These are phyloP conservation scores for Taiwanofungus camphoratus DNA, from an alignment of 1,284 basidiomycete species.

Conservation along the genomic window DNA sequence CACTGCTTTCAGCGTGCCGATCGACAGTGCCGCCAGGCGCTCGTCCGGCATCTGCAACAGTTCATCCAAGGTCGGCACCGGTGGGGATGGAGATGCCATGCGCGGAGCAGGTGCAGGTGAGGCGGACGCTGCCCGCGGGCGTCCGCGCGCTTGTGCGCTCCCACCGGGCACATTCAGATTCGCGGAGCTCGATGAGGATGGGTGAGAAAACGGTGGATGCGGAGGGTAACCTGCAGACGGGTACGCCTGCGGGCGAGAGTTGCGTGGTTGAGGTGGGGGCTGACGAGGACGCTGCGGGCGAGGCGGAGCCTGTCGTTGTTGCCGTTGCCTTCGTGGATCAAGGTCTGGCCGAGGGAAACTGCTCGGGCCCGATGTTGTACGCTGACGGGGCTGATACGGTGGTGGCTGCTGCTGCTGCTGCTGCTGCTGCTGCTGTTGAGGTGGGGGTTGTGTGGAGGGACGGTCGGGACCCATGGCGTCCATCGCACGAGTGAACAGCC, in stretches of 20 bases:
- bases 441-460: constrained; percentile 18
- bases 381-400: constrained; percentile 24
- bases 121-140: constrained; percentile 32
- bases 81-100: constrained; percentile 19
- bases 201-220: constrained; percentile 11
- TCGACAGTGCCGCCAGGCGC: constrained; percentile 52
- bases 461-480: constrained; percentile 30
- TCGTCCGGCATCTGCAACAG: constrained; percentile 57
- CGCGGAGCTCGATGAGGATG: constrained; percentile 5
- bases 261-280: constrained; percentile 7
- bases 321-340: constrained; percentile 22
- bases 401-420: constrained; percentile 18
- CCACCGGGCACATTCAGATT: constrained; percentile 21
- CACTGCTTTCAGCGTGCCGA: constrained; percentile 68
- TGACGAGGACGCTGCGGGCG: neutral
- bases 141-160: constrained; percentile 18
- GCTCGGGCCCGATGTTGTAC: constrained; percentile 26
- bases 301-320: constrained; percentile 5
- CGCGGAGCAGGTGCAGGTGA: constrained; percentile 25
- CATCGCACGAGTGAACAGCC: constrained; percentile 46
- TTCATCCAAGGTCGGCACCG: constrained; percentile 51
- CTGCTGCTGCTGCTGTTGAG: constrained; percentile 12
- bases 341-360: constrained; percentile 37
- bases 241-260: constrained; percentile 9
- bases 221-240: constrained; percentile 10